phyloP scores from a whole-genome alignment of 2,329 filamentous ascomycete genomes.

The Aspergillus terreus region DNA sequence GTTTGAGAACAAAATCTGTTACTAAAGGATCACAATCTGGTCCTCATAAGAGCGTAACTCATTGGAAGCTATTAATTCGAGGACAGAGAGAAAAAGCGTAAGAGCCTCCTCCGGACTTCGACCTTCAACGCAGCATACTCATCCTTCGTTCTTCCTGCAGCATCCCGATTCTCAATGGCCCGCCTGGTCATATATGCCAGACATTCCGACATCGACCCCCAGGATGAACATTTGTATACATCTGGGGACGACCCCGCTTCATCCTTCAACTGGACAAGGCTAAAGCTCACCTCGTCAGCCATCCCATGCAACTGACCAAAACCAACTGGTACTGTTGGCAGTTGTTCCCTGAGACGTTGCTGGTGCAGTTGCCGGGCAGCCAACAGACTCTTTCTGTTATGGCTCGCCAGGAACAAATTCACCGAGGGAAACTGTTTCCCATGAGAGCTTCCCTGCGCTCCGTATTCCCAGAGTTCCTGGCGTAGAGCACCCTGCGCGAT shows the following conservation, averaged over 20 bases:
- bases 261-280: conserved; percentile 45
- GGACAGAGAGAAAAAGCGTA: not conserved
- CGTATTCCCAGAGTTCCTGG: conserved; percentile 34
- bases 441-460: conserved; percentile 5
- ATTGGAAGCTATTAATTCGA: not conserved
- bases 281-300: conserved; percentile 59
- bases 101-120: conserved; percentile 13
- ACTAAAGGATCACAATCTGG: not conserved
- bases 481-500: conserved; percentile 66
- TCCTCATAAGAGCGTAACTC: not conserved
- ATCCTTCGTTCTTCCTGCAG: conserved; percentile 50
- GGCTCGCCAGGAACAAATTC: conserved; percentile 71
- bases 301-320: conserved; percentile 60
- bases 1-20: no score
- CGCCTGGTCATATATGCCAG: conserved; percentile 66
- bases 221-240: conserved; percentile 56
- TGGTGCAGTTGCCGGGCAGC: conserved; percentile 50
- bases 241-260: conserved; percentile 31
- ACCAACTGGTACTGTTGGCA: conserved; percentile 46
- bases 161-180: conserved; percentile 60
- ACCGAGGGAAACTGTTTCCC: conserved; percentile 52
- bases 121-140: conserved; percentile 29
- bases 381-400: conserved; percentile 71
- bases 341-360: conserved; percentile 37
- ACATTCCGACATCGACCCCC: conserved; percentile 65